Base-by-base conservation (phyloP, 306 rosid species). In the Aeschynomene evenia region DNA sequence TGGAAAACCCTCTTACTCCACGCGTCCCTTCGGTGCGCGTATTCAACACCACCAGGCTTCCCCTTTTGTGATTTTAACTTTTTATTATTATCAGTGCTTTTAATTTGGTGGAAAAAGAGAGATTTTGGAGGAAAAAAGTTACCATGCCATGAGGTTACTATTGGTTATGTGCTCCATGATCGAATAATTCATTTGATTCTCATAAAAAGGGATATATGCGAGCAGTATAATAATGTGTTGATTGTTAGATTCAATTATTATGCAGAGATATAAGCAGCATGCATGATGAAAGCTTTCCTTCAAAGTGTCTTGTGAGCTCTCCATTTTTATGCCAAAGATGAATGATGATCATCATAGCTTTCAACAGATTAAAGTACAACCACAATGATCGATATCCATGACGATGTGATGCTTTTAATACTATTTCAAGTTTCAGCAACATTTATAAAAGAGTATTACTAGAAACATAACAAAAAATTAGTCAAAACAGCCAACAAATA, bases 1-100 rank as follows among this genome's bases (percentile, higher is more conserved):
- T 4, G 71, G 79, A 63, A n/a, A 88, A 43, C 64, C 22, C 51
- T 28, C 23, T 43, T 22, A 7, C 24, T 28, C 87, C 84, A 80
- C 83, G 82, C 83, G n/a, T n/a, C 75, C 84, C 34, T 23, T 22
- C 46, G 2, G 1, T 13, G 4, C 14, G 46, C 9, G 65, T 53
- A 2, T 10, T 31, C 19, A 46, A 70, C 10, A 15, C 57, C 28
- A n/a, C 56, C 10, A 29, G 11, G 10, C 26, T n/a, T 9, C 28
- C 28, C 8, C 8, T 4, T 21, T 4, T 58, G 3, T 56, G 62
- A n/a, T 28, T 56, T 24, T 43, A 43, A 63, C 59, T 37, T 67
- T 34, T 56, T 9, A 52, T 34, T 9, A 52, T 34, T 28, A 28
- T 28, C 1, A 2, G 40, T 69, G 57, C 55, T 70, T 70, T 42